These are phyloP conservation scores for Penicillium oxalicum DNA, from an alignment of 2,329 filamentous ascomycete genomes.

Conservation along the genomic window DNA sequence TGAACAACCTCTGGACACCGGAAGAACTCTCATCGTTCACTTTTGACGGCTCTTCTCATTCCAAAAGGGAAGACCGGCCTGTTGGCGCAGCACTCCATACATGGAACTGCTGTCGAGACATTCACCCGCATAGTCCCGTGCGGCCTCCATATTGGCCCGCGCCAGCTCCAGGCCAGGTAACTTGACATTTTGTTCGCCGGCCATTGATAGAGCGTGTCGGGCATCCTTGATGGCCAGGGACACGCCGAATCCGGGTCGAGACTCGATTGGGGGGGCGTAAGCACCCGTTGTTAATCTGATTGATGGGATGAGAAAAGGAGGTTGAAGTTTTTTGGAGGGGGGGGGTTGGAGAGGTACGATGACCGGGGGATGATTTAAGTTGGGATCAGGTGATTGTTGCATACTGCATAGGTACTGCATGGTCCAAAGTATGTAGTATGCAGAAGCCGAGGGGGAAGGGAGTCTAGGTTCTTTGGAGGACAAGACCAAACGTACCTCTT, in stretches of 20 bases:
- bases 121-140: constrained; percentile 32
- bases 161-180: constrained; percentile 32
- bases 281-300: constrained; percentile 38
- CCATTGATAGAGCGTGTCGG: constrained; percentile 31
- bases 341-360: too few relatives aligned
- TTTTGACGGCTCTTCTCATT: constrained; percentile 34
- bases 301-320: too few relatives aligned
- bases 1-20: too few relatives aligned
- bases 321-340: too few relatives aligned
- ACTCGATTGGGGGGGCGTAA: constrained; percentile 35
- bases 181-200: constrained; percentile 25
- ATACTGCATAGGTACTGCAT: too few relatives aligned
- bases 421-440: neutral
- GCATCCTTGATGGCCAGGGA: constrained; percentile 37
- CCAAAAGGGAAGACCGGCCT: constrained; percentile 34
- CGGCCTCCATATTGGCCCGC: constrained; percentile 32
- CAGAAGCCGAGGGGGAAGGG: too few relatives aligned
- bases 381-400: too few relatives aligned
- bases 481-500: constrained; percentile 26
- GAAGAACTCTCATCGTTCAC: neutral
- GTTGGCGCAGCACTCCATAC: constrained; percentile 34
- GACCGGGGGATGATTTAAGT: too few relatives aligned
- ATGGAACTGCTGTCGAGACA: constrained; percentile 37
- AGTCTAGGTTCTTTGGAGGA: too few relatives aligned
- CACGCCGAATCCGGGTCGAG: constrained; percentile 34